Evolutionary conservation across 805 yeast genomes (phyloP), one percentile per base, ranked within the genome.

Genomic region (Naumovozyma baii): DNA sequence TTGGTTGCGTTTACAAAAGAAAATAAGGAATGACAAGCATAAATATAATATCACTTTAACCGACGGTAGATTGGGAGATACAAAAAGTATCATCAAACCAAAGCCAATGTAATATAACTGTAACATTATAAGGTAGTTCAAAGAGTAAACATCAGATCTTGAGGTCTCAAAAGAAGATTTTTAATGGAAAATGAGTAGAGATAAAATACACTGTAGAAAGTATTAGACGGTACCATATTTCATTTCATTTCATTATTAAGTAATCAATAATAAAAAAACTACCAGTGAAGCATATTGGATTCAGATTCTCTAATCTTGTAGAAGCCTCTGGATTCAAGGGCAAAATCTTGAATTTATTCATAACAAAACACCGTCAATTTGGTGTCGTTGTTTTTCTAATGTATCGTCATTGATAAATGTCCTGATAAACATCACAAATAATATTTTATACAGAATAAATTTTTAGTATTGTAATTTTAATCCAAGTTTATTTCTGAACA

Each of bases 81-180:
- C 34, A 31, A 47, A 50, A 14, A 49, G 33, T n/a, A 67, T 51
- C 58, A 65, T 51, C 37, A 67, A 48, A 18, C 64, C 68, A 47
- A 66, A 61, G 2, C 69, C 59, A 25, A 54, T 48, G 34, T 53
- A 57, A 61, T 66, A 78, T 18, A 76, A 47, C 50, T 63, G 76
- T 64, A 73, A 78, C 43, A 65, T 61, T 43, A 61, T 50, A 31
- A 62, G 39, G 34, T 53, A 50, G 35, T 69, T 50, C 66, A 73
- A 67, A 57, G 59, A 66, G 38, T 71, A 59, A n/a, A 69, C 78
- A 48, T 78, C 80, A 4, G 76, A 67, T 13, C 65, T 49, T n/a
- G 56, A 47, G 5, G 49, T 51, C 18, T 54, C 49, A 30, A 59
- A 57, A 57, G 42, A 52, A 54, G 39, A 62, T 51, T 34, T 53